Evolutionary conservation across 768 basidiomycete species (phyloP), one percentile per base, ranked within the genome.

Genomic region (Hypholoma sublateritium): DNA sequence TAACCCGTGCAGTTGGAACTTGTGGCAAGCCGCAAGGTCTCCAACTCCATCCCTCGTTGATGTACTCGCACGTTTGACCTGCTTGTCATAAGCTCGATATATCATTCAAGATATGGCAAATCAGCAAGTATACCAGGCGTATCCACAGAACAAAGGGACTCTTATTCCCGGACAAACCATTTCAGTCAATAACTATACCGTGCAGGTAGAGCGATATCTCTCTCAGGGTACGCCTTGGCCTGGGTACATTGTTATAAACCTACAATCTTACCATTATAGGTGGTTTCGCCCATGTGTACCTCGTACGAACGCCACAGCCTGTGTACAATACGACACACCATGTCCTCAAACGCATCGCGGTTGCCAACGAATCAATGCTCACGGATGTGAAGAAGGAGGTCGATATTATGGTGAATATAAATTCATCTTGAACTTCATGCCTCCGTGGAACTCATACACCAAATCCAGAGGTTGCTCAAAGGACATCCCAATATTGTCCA

Each of bases 201-300:
- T 99, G 53, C 87, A 90, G 66, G 92, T 99, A 44, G 95, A 98
- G 69, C 85, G 88, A 68, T 98, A 97, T 78, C 83, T 99, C 50
- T 91, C 89, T 42, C 96, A 99, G 87, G 97, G 95, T 88, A 64
- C 60, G 77, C 69, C 45, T 53, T 21, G 24, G 43, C 22, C 47
- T 37, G 41, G 39, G 37, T 60, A 62, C 46, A 58, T 51, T 39
- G 39, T 57, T 32, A 44, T 13, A 35, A 47, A 36, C 25, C 59
- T 53, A 65, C 56, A 57, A 67, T 58, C 46, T 44, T 46, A 53
- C 46, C 35, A 22, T 17, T 24, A n/a, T 67, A 97, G 95, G 97
- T 74, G 97, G 97, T 16, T 99, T 97, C 72, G 95, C 97, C 6
- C 92, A 98, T 75, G 96, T 99, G 39, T 99, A 99, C 74, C 86